A percentile compares a stretch with the other conserved stretches of the same genome.
phyloP scores from a whole-genome alignment of 169 alveolate genomes.

The Plasmodium relictum region DNA sequence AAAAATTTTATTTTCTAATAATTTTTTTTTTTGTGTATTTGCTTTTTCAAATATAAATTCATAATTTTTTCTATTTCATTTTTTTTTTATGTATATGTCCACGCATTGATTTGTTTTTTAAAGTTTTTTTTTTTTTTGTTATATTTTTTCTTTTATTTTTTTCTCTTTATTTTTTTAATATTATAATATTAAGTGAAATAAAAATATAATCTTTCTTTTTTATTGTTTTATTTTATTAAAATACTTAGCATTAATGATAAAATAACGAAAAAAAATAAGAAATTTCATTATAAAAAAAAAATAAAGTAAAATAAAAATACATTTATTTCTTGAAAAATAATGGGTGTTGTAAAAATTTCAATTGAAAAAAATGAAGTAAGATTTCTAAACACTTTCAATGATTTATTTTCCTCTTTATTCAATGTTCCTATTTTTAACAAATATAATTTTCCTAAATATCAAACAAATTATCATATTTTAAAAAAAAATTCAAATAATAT shows the following conservation, averaged over 20 bases:
- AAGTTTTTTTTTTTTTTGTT: too few species aligned
- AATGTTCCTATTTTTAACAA: constrained; percentile 27
- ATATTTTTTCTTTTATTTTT: too few species aligned
- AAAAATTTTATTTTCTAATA: too few species aligned
- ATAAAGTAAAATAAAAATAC: background rate
- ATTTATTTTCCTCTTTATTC: constrained; percentile 18
- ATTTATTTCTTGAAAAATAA: constrained; percentile 14
- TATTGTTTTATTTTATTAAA: background rate
- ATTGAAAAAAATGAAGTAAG: constrained; percentile 41
- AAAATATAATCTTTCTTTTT: background rate
- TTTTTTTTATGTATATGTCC: too few species aligned
- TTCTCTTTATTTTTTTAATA: too few species aligned
- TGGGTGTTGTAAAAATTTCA: constrained; percentile 48
- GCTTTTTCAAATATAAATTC: too few species aligned
- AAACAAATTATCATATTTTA: constrained; percentile 27
- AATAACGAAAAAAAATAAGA: constrained; percentile 2
- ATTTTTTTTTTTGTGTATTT: too few species aligned
- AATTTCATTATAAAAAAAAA: background rate
- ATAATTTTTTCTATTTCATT: too few species aligned
- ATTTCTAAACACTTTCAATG: constrained; percentile 25
- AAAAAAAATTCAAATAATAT: constrained; percentile 18
- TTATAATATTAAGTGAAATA: background rate
- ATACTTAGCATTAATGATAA: background rate
- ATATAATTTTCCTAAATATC: constrained; percentile 23
- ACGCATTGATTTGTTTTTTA: too few species aligned